Evolutionary conservation across 306 rosid genomes (phyloP).

Genomic region (Sindora glabra): DNA sequence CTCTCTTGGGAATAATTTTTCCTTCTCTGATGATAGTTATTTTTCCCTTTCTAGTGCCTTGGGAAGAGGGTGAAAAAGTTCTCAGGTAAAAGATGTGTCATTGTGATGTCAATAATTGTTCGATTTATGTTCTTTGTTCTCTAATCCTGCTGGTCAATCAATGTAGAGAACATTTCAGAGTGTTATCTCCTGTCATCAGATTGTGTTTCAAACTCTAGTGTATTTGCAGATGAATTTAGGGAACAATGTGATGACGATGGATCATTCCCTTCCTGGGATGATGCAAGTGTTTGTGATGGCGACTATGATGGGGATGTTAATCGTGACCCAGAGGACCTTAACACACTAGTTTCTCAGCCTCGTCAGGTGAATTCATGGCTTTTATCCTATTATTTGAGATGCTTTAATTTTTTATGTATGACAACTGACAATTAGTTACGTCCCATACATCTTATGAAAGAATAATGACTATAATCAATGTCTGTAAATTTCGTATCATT

Average conservation of each 20-base stretch:
- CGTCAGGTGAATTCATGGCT: conserved; percentile 58
- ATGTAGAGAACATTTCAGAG: too few relatives aligned
- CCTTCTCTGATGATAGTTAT: not conserved
- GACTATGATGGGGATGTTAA: conserved; percentile 50
- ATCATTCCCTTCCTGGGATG: conserved; percentile 52
- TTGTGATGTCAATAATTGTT: not conserved
- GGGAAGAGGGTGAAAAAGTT: not conserved
- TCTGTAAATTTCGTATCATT: too few relatives aligned
- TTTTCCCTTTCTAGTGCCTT: conserved; percentile 8
- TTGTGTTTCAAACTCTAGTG: not conserved
- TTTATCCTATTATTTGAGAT: conserved; percentile 1
- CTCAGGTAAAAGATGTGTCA: conserved; percentile 5
- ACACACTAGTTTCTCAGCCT: conserved; percentile 74
- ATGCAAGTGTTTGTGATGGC: conserved; percentile 45
- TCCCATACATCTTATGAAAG: not conserved
- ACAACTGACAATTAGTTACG: not conserved
- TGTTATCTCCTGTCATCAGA: not conserved
- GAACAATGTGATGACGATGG: conserved; percentile 44
- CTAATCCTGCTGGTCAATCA: too few relatives aligned
- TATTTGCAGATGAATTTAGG: conserved; percentile 43
- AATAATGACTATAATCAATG: not conserved
- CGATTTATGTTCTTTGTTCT: too few relatives aligned
- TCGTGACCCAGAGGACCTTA: conserved; percentile 62
- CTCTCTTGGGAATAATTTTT: not conserved
- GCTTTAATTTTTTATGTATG: not conserved